Evolutionary conservation across 2,329 filamentous ascomycete species (phyloP), one percentile per base, ranked within the genome.

Genomic region (Neofusicoccum kwambonambiense): DNA sequence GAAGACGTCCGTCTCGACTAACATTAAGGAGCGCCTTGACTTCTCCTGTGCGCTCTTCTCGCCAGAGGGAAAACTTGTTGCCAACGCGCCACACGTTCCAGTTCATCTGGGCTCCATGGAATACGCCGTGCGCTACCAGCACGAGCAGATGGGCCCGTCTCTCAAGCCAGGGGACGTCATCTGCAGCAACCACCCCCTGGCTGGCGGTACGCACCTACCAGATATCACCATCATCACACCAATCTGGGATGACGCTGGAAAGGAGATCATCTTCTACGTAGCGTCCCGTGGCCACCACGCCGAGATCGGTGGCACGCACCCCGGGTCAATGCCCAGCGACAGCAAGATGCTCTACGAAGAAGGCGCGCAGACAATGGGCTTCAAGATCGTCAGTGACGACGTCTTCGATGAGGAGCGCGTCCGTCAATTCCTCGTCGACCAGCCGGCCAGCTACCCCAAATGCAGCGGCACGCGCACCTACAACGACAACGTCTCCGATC

Each of bases 1-100:
- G 60, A 83, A 84, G 68, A 86, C 84, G 0, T 81, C 81, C 0
- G 83, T 86, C 9, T 84, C 82, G 0, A 83, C 81, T 9, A 81
- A 79, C 52, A 80, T 81, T 66, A 79, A 78, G 62, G 79, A 81
- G 64, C 74, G 79, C 3, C 71, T 81, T 1, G 79, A 81, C 70
- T 81, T 79, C 64, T 79, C 77, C 0, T 81, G 79, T 35, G 79
- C 79, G 9, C 71, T 81, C 17, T 81, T 81, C 66, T 77, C 76
- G 0, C 76, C 79, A 0, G 70, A 76, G 4, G 79, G 78, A n/a
- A 72, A 74, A n/a, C 74, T 80, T 5, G 77, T 80, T 1, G 79
- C 79, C 47, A 79, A 79, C 45, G 77, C 77, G 3, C 77, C 77
- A 5, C 77, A 81, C 54, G 76, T 81, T 0, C 79, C 79, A 0